Base-by-base conservation (phyloP, 495 filamentous ascomycete genomes). In the Staphylotrichum tortipilum region DNA sequence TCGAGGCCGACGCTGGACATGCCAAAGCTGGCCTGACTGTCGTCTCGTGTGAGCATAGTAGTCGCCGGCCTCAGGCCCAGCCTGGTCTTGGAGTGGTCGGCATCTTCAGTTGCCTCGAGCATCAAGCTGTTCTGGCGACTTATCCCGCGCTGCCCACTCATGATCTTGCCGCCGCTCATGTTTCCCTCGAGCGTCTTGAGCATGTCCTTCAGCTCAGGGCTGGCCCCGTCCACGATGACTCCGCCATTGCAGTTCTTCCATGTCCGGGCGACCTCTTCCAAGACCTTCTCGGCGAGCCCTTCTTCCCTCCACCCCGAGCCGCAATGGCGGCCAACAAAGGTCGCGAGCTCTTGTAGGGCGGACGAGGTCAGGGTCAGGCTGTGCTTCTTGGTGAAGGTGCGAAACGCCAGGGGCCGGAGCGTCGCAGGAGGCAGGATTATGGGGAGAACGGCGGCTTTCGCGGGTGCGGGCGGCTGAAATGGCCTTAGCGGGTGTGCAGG, bases 321-420 rank as follows among this genome's bases (percentile, higher is more conserved):
- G 62, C 92, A 98, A 64, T 95, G 84, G 43, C 84, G 85, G 11
- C 92, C 92, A 31, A 97, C 84, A 60, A 97, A 97, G 0, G 78
- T 76, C 11, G 94, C 89, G 19, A 98, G 73, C 9, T 83, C 78
- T 64, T 89, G 80, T 1, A 98, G 75, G 0, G 92, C 87, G 8
- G 89, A 78, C 0, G 91, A 91, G 3, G 88, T 95, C 33, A 98
- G 82, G 0, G 89, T 97, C 31, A 98, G 75, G 63, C 90, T 91
- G 67, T 98, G 88, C 59, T 98, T 98, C 69, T 95, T 94, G 7
- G 92, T 98, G 56, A 98, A 94, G 0, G 88, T 91, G 33, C 92
- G 84, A 64, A 98, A 97, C 34, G 92, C 92, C 29, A 96, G 74
- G 6, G 92, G 94, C 55, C 92, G 80, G 29, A 98, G 74, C 0